Percentiles rank a stretch among this genome's conserved stretches.
Conservation (phyloP, 140 eudicot genomes). For the Stevia rebaudiana region DNA sequence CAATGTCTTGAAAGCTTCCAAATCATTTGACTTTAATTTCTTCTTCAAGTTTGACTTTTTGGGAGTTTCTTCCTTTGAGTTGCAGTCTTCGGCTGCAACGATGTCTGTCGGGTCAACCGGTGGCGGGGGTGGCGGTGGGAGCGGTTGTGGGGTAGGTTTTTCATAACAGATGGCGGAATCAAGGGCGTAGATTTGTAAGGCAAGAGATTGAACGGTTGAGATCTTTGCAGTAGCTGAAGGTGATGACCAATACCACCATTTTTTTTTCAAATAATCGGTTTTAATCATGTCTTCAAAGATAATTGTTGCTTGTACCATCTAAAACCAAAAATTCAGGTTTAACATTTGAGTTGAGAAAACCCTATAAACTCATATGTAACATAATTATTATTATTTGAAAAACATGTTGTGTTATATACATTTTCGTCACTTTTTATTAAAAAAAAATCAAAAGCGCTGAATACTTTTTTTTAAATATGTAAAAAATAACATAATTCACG, state of each 20-base stretch:
- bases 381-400: too few species aligned
- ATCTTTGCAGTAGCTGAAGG: slow-evolving; percentile 68
- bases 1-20: slow-evolving; percentile 28
- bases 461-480: too few species aligned
- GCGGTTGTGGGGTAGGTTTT: slow-evolving; percentile 16
- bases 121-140: slow-evolving; percentile 1
- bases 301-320: slow-evolving; percentile 72
- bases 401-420: too few species aligned
- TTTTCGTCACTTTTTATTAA: too few species aligned
- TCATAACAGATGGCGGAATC: slow-evolving; percentile 65
- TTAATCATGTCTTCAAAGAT: slow-evolving; percentile 63
- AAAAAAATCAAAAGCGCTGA: too few species aligned
- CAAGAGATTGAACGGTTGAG: slow-evolving; percentile 67
- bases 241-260: slow-evolving; percentile 97
- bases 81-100: background rate
- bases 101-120: slow-evolving; percentile 18
- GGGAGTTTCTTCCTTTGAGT: slow-evolving; percentile 18
- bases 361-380: too few species aligned
- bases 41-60: slow-evolving; percentile 15
- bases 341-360: background rate
- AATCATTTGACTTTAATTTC: slow-evolving; percentile 14
- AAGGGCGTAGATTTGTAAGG: slow-evolving; percentile 62
- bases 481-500: too few species aligned
- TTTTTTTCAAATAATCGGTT: slow-evolving; percentile 47
- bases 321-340: slow-evolving; percentile 12